phyloP scores from a whole-genome alignment of 352 stramenopile genomes.

The Phytophthora constricta region DNA sequence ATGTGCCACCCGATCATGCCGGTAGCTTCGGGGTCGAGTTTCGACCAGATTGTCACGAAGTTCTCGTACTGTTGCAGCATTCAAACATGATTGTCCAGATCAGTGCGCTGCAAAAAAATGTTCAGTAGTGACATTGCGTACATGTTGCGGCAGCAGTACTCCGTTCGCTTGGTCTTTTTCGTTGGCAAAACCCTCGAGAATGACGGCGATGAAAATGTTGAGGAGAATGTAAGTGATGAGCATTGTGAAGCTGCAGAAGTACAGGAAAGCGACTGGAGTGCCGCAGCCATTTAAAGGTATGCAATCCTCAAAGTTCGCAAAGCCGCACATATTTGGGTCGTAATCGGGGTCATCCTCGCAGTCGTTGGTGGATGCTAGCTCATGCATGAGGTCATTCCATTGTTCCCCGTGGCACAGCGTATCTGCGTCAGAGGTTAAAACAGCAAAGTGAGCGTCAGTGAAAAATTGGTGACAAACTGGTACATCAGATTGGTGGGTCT shows the following conservation, averaged over 20 bases:
- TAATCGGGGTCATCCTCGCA: constrained; percentile 41
- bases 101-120: background rate
- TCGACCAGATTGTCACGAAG: constrained; percentile 61
- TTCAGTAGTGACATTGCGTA: constrained; percentile 24
- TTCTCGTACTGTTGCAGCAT: constrained; percentile 54
- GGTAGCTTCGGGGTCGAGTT: constrained; percentile 80
- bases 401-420: constrained; percentile 88
- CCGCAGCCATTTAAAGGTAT: constrained; percentile 64
- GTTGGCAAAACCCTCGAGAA: constrained; percentile 85
- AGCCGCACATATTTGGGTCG: constrained; percentile 54
- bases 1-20: constrained; percentile 74
- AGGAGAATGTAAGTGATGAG: constrained; percentile 85
- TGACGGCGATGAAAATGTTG: constrained; percentile 90
- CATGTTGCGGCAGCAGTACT: constrained; percentile 48
- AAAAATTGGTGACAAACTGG: background rate
- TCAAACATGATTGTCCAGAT: background rate
- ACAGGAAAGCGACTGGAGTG: constrained; percentile 48
- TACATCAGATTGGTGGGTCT: background rate
- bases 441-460: constrained; percentile 13
- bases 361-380: constrained; percentile 46
- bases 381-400: constrained; percentile 90
- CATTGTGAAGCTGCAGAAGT: constrained; percentile 85
- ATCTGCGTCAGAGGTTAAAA: constrained; percentile 45
- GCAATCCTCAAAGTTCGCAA: constrained; percentile 44
- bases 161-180: constrained; percentile 68